Conservation (phyloP, 345 rosid genomes). For the Cochlearia excelsa region DNA sequence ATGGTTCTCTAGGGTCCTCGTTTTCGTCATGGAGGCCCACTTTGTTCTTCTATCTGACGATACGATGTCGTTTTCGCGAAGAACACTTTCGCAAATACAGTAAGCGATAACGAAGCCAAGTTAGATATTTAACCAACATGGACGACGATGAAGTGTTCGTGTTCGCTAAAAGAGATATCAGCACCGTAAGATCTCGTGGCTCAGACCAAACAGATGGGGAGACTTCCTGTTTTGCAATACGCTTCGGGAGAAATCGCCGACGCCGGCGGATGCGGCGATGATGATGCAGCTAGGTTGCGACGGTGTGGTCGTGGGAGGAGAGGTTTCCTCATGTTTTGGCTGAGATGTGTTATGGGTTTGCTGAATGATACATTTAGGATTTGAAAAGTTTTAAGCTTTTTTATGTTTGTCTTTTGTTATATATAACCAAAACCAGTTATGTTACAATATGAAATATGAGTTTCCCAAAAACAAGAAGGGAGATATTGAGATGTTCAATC, state of each 20-base stretch:
- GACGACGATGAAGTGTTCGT: constrained; percentile 55
- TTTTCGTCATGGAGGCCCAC: no score
- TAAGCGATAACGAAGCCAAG: constrained; percentile 11
- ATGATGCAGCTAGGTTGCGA: constrained; percentile 74
- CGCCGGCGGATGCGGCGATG: constrained; percentile 64
- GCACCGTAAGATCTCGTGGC: constrained; percentile 60
- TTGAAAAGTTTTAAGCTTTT: no score
- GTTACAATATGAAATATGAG: background rate
- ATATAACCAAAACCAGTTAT: background rate
- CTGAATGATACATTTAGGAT: no score
- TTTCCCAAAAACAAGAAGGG: constrained; percentile 14
- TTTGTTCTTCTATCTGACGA: no score
- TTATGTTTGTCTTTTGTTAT: no score
- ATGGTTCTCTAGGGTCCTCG: no score
- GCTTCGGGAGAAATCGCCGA: constrained; percentile 56
- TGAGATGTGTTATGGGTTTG: no score
- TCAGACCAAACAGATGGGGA: constrained; percentile 65
- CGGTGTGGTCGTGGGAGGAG: constrained; percentile 53
- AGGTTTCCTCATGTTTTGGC: background rate
- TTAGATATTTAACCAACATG: constrained; percentile 44
- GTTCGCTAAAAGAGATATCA: constrained; percentile 46
- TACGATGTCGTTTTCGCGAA: no score
- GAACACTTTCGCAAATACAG: no score
- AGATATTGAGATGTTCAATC: background rate
- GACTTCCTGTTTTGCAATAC: constrained; percentile 56